These are phyloP conservation scores for Seiridium cupressi DNA, from an alignment of 2,329 filamentous ascomycete genomes.

Conservation along the genomic window DNA sequence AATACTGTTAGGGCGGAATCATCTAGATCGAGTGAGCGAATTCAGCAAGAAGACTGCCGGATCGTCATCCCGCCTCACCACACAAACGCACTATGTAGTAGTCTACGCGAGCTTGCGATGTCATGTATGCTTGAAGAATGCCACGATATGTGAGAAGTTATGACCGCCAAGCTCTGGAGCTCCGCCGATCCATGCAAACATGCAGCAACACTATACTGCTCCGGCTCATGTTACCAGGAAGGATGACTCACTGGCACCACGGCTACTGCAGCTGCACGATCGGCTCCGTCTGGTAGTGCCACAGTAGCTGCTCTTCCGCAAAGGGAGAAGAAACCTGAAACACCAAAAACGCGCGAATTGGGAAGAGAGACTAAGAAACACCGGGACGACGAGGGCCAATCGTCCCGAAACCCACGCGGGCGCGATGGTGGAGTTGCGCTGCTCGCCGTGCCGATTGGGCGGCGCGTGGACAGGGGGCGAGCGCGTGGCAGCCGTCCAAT, in stretches of 20 bases:
- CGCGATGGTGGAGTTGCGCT: conserved; percentile 4
- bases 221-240: not conserved
- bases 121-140: not conserved
- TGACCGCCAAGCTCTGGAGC: not conserved
- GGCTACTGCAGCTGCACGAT: not conserved
- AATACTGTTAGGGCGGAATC: not conserved
- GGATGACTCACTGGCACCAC: conserved; percentile 2
- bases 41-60: not conserved
- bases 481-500: conserved; percentile 11
- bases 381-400: conserved; percentile 10
- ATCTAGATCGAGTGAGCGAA: not conserved
- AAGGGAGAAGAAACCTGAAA: conserved; percentile 5
- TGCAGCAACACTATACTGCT: not conserved
- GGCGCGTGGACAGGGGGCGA: conserved; percentile 5
- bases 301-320: not conserved
- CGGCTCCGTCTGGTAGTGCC: not conserved
- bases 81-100: not conserved
- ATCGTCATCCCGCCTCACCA: not conserved
- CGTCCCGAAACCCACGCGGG: conserved; percentile 13
- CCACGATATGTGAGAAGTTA: not conserved
- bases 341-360: not conserved
- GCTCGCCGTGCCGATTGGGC: conserved; percentile 10
- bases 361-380: not conserved
- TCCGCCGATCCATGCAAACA: not conserved
- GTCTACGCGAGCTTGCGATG: not conserved